Evolutionary conservation across 2,329 filamentous ascomycete genomes (phyloP).

Genomic region (Cryoendolithus antarcticus): DNA sequence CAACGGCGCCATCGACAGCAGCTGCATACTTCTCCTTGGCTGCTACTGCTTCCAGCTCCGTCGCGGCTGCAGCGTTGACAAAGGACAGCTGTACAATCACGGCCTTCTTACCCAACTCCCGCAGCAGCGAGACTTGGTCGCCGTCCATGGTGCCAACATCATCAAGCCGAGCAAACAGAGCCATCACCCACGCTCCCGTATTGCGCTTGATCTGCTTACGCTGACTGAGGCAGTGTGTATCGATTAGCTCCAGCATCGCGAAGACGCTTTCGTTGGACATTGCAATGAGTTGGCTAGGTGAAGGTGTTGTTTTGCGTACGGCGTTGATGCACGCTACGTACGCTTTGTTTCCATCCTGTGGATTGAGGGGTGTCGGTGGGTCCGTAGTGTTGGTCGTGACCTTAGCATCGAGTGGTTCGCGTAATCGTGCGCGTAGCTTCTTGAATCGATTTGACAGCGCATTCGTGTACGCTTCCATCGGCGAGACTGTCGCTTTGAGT

Average conservation of each 20-base stretch:
- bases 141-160: conserved; percentile 58
- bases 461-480: conserved; percentile 55
- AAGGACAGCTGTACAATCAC: conserved; percentile 19
- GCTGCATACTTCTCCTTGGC: conserved; percentile 1
- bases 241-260: conserved; percentile 45
- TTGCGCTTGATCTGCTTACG: conserved; percentile 50
- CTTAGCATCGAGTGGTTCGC: conserved; percentile 40
- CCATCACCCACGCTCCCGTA: conserved; percentile 77
- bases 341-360: conserved; percentile 40
- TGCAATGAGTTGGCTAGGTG: conserved; percentile 37
- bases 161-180: conserved; percentile 61
- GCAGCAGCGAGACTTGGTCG: conserved; percentile 60
- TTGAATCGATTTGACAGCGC: conserved; percentile 54
- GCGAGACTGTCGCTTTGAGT: conserved; percentile 20
- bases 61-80: conserved; percentile 14
- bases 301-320: conserved; percentile 31
- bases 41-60: conserved; percentile 13
- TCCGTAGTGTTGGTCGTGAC: conserved; percentile 27
- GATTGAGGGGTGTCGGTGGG: conserved; percentile 9
- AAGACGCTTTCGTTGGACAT: conserved; percentile 55
- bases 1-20: too few relatives aligned
- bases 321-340: conserved; percentile 43
- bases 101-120: conserved; percentile 70
- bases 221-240: conserved; percentile 27
- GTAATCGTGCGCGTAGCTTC: conserved; percentile 50